Evolutionary conservation across 2,329 filamentous ascomycete genomes (phyloP), one percentile per base, ranked within the genome.

Genomic region (Biscogniauxia mediterranea): DNA sequence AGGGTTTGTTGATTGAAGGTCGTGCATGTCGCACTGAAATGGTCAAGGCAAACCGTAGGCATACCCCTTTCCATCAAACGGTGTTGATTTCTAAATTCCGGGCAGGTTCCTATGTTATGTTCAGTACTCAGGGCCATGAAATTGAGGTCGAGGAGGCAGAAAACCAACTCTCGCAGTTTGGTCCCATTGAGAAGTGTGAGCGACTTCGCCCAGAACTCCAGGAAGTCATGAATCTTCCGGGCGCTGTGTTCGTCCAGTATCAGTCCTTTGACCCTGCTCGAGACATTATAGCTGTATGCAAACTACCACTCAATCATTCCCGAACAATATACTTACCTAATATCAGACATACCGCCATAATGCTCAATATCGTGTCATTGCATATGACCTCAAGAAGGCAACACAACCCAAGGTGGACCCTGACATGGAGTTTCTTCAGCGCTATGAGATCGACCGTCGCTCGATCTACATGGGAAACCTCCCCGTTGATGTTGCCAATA

Each of bases 21-120:
- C 83, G 87, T 11, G 76, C 81, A 13, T 85, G 83, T 71, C 84
- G 87, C 19, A 83, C 80, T 20, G 86, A 89, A 74, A 83, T 79
- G 72, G 84, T 84, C 20, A 82, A 83, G 64, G 85, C 83, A 25
- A 84, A 86, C 66, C 79, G 86, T 85, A 73, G 76, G 83, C 74
- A 54, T 19, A 28, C 8, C 5, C 7, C 17, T 52, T 46, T 13
- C 61, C 11, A 56, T 13, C 58, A 58, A 23, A n/a, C 15, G 21
- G 32, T 53, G 1, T 2, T 38, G 20, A 6, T 17, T 61, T 46
- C 70, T 77, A 49, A 78, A 50, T 49, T 26, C 55, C 20, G 20
- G n/a, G 4, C 52, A 86, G 83, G 81, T 5, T 76, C 77, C 3
- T 86, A 81, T 64, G 73, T 83, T 15, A 75, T 86, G 20, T 80